Evolutionary conservation across 75 land plant species (phyloP), one percentile per base, ranked within the genome.

Genomic region (Sequoia sempervirens): DNA sequence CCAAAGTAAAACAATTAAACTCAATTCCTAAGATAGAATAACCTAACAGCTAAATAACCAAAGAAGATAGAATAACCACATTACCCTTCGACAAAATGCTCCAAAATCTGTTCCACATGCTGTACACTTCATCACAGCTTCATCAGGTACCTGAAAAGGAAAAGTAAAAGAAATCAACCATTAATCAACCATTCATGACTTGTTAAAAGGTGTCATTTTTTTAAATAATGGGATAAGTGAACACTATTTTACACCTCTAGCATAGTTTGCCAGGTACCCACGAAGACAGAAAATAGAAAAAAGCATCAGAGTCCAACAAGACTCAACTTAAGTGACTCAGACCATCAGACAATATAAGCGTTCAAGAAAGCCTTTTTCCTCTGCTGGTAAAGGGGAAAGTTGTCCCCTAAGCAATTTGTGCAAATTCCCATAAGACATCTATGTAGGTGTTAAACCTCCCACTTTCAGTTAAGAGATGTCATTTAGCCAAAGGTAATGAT

Each of bases 51-150:
- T 34, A 34, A 34, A 34, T 34, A 34, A 34, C 50, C 50, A 47
- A 47, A 47, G 47, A 70, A 11, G 2, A 12, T 32, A 8, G 83
- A 47, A 10, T 30, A 46, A 40, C 12, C 32, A 69, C 0, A 50
- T 52, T 80, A 93, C 99, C 95, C 84, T 89, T 14, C 99, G 96
- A 7, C 88, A 20, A 86, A 97, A 94, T 78, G 98, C 89, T 45
- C 90, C 88, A 89, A 97, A 97, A 56, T 94, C 96, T 32, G 88
- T 82, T 53, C 90, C 90, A 86, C 99, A 97, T 32, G 90, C 87
- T 61, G 96, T 94, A 86, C 99, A 97, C 82, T 96, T 93, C 23
- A 90, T 81, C 37, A 88, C 96, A 38, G 96, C 96, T 91, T 97
- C 99, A 88, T 97, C 99, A 52, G 99, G 99, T 28, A 97, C 96